Evolutionary conservation across 306 rosid genomes (phyloP).

Genomic region (Carpinus fangiana): DNA sequence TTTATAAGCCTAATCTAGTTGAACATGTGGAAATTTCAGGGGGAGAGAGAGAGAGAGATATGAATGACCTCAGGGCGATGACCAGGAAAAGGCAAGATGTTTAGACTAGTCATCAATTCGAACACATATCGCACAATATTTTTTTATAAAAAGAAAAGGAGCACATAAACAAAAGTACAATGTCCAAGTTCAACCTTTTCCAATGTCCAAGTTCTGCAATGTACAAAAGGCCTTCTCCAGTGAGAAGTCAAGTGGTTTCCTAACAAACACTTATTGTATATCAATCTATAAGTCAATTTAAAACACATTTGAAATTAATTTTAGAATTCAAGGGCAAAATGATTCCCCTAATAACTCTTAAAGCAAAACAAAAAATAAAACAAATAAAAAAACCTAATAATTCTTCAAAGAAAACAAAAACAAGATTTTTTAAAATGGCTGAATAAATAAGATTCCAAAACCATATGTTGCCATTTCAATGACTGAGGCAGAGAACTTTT

Average conservation of each 20-base stretch:
- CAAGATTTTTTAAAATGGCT: neutral
- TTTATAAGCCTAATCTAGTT: neutral
- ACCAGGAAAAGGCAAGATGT: neutral
- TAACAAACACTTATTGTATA: no score
- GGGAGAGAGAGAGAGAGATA: neutral
- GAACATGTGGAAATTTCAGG: neutral
- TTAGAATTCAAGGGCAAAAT: neutral
- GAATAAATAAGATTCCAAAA: neutral
- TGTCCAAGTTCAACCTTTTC: neutral
- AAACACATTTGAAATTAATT: neutral
- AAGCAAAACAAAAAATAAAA: neutral
- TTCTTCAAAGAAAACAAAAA: neutral
- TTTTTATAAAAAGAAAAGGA: no score
- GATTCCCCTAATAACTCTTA: neutral
- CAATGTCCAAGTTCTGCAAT: neutral
- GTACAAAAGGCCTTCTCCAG: neutral
- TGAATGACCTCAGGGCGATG: no score
- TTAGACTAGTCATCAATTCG: neutral
- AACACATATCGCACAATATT: neutral
- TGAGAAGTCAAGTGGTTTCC: conserved; percentile 5
- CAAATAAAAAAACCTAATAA: neutral
- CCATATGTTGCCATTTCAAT: neutral
- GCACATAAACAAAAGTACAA: no score
- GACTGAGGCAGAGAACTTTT: neutral
- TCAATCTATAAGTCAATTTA: neutral